phyloP scores from a whole-genome alignment of 768 basidiomycete species.

The Tulasnella calospora region DNA sequence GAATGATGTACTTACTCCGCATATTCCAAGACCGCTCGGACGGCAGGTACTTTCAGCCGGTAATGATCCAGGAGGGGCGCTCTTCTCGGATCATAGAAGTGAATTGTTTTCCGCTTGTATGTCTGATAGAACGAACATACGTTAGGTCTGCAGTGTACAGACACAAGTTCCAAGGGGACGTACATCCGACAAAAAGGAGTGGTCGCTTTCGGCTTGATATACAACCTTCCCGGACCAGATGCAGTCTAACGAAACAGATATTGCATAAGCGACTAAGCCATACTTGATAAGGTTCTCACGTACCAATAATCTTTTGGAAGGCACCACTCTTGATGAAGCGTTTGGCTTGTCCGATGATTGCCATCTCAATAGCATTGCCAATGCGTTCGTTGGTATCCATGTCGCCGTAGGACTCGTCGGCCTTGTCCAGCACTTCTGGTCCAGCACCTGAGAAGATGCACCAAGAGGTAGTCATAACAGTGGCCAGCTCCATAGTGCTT shows the following conservation, averaged over 20 bases:
- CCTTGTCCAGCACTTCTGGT: conserved; percentile 50
- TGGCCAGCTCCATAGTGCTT: conserved; percentile 60
- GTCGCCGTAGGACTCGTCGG: conserved; percentile 54
- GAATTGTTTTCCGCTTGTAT: conserved; percentile 86
- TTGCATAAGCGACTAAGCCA: not conserved
- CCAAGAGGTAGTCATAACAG: conserved; percentile 75
- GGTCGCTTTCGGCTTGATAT: conserved; percentile 81
- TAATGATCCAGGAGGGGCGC: conserved; percentile 95
- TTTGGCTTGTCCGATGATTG: conserved; percentile 81
- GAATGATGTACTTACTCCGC: conserved; percentile 51
- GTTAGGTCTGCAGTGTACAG: not conserved
- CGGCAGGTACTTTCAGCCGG: conserved; percentile 87
- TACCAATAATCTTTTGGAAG: conserved; percentile 83
- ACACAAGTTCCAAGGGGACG: conserved; percentile 16
- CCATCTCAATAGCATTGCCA: conserved; percentile 90
- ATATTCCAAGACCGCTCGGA: conserved; percentile 87
- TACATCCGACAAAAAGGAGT: conserved; percentile 87
- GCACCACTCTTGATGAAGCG: conserved; percentile 84
- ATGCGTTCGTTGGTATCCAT: conserved; percentile 71
- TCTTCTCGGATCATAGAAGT: conserved; percentile 91
- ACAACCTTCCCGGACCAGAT: conserved; percentile 66
- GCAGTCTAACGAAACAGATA: conserved; percentile 23
- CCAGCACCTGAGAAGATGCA: conserved; percentile 74
- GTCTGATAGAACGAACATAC: conserved; percentile 48
- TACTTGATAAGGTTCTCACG: not conserved